Base-by-base conservation (phyloP, 164 flowering plant genomes). In the Litsea cubeba region DNA sequence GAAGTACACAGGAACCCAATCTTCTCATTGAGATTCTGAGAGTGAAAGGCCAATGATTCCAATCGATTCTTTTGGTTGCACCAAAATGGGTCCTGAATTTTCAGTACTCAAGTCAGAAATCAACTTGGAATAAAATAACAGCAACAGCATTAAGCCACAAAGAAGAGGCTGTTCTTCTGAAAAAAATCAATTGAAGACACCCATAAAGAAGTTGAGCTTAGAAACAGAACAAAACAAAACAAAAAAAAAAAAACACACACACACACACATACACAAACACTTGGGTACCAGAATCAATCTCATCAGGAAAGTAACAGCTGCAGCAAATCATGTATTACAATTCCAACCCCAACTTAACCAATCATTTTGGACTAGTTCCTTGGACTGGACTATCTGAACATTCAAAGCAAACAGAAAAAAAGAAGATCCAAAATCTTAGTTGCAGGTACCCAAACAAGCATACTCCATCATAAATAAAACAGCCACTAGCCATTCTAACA, bases 21-120 rank as follows among this genome's bases (percentile, higher is more conserved):
- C 68, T 71, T 62, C 70, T 12, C 67, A 25, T 72, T 40, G 24
- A 35, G 75, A 64, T 65, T 62, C 72, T 83, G 79, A 81, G 72
- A 81, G 51, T 6, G 32, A 20, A 76, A 73, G 25, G 12, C n/a
- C 62, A 18, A 14, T 1, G 7, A 12, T 4, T 64, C 4, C 35
- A 2, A 25, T 50, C 15, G 32, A 18, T 62, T 58, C 30, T 14
- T 17, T 54, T 1, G 60, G 17, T 54, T 54, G 60, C n/a, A 54
- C 18, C 60, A 54, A 54, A 54, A 12, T 54, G 18, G 17, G 20
- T 54, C 60, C 60, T 54, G 60, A 54, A 15, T 54, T 54, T 54
- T 54, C 60, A 54, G n/a, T 20, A 11, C n/a, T 15, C 5, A 54
- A 15, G n/a, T 54, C n/a, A 54, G 18, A 15, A 17, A 2, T 54